Base-by-base conservation (phyloP, 768 basidiomycete species). In the Cystofilobasidium macerans region DNA sequence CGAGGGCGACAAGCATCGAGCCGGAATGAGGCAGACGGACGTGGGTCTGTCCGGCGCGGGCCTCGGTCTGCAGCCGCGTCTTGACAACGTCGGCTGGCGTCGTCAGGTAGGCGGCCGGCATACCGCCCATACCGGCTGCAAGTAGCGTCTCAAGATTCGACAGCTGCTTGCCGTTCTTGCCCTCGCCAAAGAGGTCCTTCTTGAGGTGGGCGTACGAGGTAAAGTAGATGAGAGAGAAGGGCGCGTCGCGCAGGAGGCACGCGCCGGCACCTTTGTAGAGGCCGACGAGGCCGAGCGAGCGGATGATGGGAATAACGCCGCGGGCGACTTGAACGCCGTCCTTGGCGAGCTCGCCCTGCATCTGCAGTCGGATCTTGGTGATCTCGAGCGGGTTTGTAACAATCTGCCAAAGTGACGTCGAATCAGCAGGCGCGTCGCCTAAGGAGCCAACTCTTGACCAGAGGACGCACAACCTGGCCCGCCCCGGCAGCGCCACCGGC, bases 331-430 rank as follows among this genome's bases (percentile, higher is more conserved):
- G 74, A 42, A 42, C 90, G 89, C 70, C 87, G 12, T 83, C 78
- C 73, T 89, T 89, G 33, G 92, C 89, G 35, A 89, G 86, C 78
- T 98, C 93, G 33, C 95, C 95, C 76, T 93, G 92, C n/a, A 95
- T 78, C 74, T 95, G 92, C 35, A 94, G 78, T 48, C 93, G 87
- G 72, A 95, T 95, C 82, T 76, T 76, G 13, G 71, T 72, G 56
- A 76, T 73, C 65, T 75, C 70, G 62, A 99, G 78, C 53, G 95
- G 95, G 75, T 98, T 99, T 35, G 95, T 99, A 75, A 99, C 97
- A 62, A 94, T 79, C 92, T 97, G 70, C 14, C 33, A 54, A 36
- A 28, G 22, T 13, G 18, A 38, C 73, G 40, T 8, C 36, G 26
- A 14, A 48, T 22, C 6, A 13, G 36, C 47, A 61, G 22, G 5